Base-by-base conservation (phyloP, 768 basidiomycete species). In the Serendipita indica region DNA sequence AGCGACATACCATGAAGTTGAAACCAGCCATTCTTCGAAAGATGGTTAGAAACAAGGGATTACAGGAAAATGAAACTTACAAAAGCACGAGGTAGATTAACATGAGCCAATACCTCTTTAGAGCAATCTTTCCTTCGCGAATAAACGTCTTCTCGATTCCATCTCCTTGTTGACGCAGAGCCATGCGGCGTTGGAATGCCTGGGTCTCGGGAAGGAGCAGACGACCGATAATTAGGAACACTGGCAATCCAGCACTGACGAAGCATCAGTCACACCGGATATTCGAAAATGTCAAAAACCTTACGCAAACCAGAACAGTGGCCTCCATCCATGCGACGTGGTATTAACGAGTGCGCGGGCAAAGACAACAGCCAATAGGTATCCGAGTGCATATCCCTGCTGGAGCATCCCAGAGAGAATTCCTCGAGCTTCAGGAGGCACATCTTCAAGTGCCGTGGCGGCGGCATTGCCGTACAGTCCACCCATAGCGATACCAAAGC, bases 301-400 rank as follows among this genome's bases (percentile, higher is more conserved):
- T n/a, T 52, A 58, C 49, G 22, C 85, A 35, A 82, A 77, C 81
- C 85, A 96, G 75, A 93, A 94, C 16, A 96, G 71, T 2, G 77
- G 70, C 34, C 90, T 75, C 92, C 92, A 94, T 39, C 73, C 70
- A 32, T 65, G 73, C 67, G 1, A 75, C 69, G 25, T 79, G 34
- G 65, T 64, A 16, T 54, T 14, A 10, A 73, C 87, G 22, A 86
- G 72, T 2, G 70, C 75, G 20, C 93, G 74, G 66, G 92, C 90
- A 72, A 93, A 78, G 46, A 86, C 79, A 0, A 90, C 86, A 0
- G 89, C 87, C 59, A 96, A 63, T 5, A 94, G 79, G 67, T 84
- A 93, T 1, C 92, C 92, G 12, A 82, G 77, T 0, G 89, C 87
- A 65, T 94, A 93, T 14, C 89, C 92, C 67, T 93, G 80, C 64